These are phyloP conservation scores for Septoria linicola DNA, from an alignment of 2,329 filamentous ascomycete genomes.

Conservation along the genomic window DNA sequence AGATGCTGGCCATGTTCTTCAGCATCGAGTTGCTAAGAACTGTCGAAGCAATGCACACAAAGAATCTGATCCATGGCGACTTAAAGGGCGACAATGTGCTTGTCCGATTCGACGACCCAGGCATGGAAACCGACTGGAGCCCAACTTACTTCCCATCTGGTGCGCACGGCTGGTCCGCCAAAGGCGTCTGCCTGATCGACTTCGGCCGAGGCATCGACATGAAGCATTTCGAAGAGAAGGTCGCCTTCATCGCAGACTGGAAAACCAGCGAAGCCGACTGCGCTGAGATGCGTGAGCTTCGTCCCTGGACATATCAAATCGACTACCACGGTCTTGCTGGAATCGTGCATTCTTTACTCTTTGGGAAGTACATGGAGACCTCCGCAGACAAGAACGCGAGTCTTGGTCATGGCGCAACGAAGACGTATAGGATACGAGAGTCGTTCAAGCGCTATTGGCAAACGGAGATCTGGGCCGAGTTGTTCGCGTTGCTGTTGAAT, in stretches of 20 bases:
- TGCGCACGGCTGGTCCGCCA: conserved; percentile 71
- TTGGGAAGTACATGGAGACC: conserved; percentile 93
- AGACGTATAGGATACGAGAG: conserved; percentile 78
- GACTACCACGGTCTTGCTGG: conserved; percentile 93
- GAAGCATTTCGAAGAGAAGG: conserved; percentile 72
- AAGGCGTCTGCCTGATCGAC: conserved; percentile 86
- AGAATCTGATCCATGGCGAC: conserved; percentile 83
- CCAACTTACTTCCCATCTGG: conserved; percentile 72
- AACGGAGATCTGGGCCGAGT: conserved; percentile 79
- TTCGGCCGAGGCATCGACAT: conserved; percentile 95
- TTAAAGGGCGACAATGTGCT: conserved; percentile 95
- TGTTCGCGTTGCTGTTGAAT: conserved; percentile 85
- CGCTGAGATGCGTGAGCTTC: conserved; percentile 88
- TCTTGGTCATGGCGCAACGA: conserved; percentile 57
- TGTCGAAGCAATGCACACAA: conserved; percentile 78
- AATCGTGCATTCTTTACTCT: conserved; percentile 82
- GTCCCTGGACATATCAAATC: conserved; percentile 96
- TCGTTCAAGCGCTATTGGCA: conserved; percentile 95
- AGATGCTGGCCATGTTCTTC: conserved; percentile 92
- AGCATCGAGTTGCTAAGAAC: conserved; percentile 86
- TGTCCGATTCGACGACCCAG: conserved; percentile 67
- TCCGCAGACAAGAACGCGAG: conserved; percentile 42
- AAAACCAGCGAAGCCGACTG: conserved; percentile 84
- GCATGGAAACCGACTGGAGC: conserved; percentile 50
- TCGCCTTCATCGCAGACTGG: conserved; percentile 95